Evolutionary conservation across 2,329 filamentous ascomycete species (phyloP), one percentile per base, ranked within the genome.

Genomic region (Stagonosporopsis cucurbitacearum): DNA sequence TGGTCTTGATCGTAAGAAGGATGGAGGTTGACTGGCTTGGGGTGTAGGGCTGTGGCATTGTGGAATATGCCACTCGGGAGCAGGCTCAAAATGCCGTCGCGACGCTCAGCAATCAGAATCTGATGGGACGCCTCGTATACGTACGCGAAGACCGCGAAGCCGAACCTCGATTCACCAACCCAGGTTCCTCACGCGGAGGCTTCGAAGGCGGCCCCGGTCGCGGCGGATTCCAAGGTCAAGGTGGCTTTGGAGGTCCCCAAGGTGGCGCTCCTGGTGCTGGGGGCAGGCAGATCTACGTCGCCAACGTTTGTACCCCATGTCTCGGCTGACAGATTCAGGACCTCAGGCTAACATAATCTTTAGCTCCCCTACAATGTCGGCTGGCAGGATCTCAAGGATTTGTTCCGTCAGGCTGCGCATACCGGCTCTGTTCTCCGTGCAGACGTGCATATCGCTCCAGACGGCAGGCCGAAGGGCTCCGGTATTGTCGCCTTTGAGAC

Each of bases 41-140:
- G 89, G 86, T 85, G 89, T 96, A 98, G 94, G 94, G 95, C 92
- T 99, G 94, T 94, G 95, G 95, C 84, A 99, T 99, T 91, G 95
- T 99, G 89, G 95, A 99, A 89, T 99, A 99, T 88, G 93, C 93
- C 79, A 97, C 94, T 73, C 91, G 93, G 87, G 95, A 99, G 76
- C 92, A 99, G 89, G 95, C 95, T 77, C 95, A 98, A 80, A 90
- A 92, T 79, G 95, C 95, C 75, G 95, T 99, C 82, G 89, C 91
- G 79, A 95, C 92, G 76, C 90, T 99, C 80, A 97, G 93, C 86
- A 99, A 99, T 83, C 94, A 97, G 80, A 97, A 96, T 78, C 84
- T 99, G 59, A 98, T 98, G 94, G 95, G 95, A 58, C 89, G 95
- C 78, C 89, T 99, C 70, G 92, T 99, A 77, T 99, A 99, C 78